These are phyloP conservation scores for Mallotus nudiflorus DNA, from an alignment of 345 rosid species.

Conservation along the genomic window DNA sequence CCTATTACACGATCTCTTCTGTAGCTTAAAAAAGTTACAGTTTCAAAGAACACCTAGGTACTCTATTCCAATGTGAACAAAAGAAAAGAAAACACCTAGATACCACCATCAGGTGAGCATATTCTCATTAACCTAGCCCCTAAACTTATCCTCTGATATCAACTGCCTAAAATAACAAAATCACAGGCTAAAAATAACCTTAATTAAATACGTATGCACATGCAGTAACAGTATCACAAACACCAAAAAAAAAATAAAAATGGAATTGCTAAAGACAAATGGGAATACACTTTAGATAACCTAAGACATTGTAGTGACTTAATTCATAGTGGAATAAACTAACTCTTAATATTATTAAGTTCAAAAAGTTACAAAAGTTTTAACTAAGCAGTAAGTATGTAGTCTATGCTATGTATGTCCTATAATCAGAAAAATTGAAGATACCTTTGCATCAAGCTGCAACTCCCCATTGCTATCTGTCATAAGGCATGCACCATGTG, in stretches of 20 bases:
- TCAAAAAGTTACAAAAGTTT: not conserved
- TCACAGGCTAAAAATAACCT: not conserved
- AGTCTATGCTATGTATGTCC: not conserved
- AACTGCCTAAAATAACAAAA: not conserved
- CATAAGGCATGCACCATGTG: constrained; percentile 74
- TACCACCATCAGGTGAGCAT: too few species aligned
- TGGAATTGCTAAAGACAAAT: too few species aligned
- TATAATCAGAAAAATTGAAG: not conserved
- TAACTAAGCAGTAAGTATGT: not conserved
- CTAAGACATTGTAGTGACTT: not conserved
- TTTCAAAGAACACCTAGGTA: too few species aligned
- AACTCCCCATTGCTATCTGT: constrained; percentile 64
- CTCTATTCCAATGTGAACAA: too few species aligned
- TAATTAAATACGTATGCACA: not conserved
- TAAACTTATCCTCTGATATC: not conserved
- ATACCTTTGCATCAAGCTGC: constrained; percentile 85
- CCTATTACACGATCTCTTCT: not conserved
- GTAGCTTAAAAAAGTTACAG: not conserved
- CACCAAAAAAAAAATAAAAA: too few species aligned
- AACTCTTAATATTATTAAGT: not conserved
- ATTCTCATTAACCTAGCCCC: too few species aligned
- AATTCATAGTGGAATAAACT: not conserved
- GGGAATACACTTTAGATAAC: not conserved
- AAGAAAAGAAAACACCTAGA: not conserved
- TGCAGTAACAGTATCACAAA: not conserved